A percentile compares a stretch with the other conserved stretches of the same genome.
These are phyloP conservation scores for Serendipita sp. DNA, from an alignment of 768 basidiomycete species.

Conservation along the genomic window DNA sequence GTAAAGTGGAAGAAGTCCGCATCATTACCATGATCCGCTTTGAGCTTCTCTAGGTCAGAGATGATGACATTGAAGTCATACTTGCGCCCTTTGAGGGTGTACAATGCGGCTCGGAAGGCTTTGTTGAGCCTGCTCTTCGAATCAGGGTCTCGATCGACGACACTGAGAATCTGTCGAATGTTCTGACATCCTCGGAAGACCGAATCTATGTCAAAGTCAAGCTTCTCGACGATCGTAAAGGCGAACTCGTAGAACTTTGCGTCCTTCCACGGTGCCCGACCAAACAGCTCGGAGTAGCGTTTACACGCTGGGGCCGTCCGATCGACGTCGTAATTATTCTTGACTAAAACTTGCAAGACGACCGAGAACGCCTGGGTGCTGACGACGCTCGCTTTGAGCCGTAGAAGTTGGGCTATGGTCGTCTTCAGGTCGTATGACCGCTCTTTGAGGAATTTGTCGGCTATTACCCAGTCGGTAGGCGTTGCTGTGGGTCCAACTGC, in stretches of 20 bases:
- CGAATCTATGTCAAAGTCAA: not conserved
- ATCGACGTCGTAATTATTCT: not conserved
- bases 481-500: not conserved
- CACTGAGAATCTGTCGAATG: not conserved
- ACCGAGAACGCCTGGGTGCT: not conserved
- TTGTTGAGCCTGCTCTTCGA: not conserved
- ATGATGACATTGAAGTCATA: not conserved
- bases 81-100: not conserved
- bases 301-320: not conserved
- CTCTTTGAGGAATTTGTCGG: not conserved
- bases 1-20: not conserved
- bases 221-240: not conserved
- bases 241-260: not conserved
- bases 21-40: not conserved
- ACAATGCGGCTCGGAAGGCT: not conserved
- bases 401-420: not conserved
- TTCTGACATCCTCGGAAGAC: not conserved
- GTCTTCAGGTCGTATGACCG: not conserved
- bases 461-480: not conserved
- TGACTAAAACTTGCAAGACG: not conserved
- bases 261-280: not conserved
- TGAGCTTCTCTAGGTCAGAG: not conserved
- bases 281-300: not conserved
- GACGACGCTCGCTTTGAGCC: not conserved
- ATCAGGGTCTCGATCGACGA: not conserved